Evolutionary conservation across 352 stramenopile genomes (phyloP), one percentile per base, ranked within the genome.

Genomic region (Peronospora destructor): DNA sequence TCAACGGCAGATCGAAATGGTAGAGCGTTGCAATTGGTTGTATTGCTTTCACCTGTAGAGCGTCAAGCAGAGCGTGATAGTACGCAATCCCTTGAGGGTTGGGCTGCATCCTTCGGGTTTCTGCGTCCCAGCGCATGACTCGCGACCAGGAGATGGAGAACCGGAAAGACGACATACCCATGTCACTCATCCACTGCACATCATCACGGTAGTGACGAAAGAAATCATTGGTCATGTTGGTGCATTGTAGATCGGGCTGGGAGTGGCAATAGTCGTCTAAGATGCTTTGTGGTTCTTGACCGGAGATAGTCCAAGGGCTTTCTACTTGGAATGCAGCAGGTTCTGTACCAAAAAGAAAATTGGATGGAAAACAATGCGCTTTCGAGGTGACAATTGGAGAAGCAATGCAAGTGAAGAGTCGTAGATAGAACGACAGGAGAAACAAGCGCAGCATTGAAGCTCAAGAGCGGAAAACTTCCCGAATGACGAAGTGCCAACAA

Each of bases 1-100:
- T 57, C 39, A 88, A 70, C 7, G 95, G 94, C 21, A 98, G 60
- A 66, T 98, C 92, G 88, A 90, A 98, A 59, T 98, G 90, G 66
- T 97, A 98, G 5, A 98, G 70, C 16, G 93, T 98, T 12, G 95
- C 69, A 37, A 95, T 81, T 19, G 93, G 84, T 42, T 83, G 68
- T 45, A 98, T 90, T 45, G 68, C 63, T 6, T 69, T 52, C 14
- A 40, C 53, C 9, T 85, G 33, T 2, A 98, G 63, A 16, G 70
- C 61, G 64, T 97, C 72, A 47, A 95, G 94, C 48, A 96, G 75
- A 59, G 96, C 78, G 68, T 87, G 90, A 13, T 90, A 75, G 52
- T 62, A 64, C 10, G 50, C 53, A n/a, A 72, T 9, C 4, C 66
- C 66, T 23, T 44, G 32, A 6, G 45, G 13, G 40, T 64, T 72